phyloP scores from a whole-genome alignment of 495 filamentous ascomycete genomes.

The Aspergillus cavernicola region DNA sequence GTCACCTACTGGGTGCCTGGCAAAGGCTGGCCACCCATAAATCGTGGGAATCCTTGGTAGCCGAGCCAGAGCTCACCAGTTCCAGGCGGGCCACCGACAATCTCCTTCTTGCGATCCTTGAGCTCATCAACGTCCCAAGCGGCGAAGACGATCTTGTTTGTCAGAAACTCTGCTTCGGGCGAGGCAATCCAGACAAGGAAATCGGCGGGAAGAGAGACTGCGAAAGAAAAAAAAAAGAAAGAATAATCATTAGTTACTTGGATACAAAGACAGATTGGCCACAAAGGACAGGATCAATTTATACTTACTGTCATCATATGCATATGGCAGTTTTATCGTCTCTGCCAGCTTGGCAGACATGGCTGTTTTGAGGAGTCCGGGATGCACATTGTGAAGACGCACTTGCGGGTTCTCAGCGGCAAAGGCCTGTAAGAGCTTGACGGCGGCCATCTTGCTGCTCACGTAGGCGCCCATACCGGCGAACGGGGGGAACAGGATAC shows the following conservation, averaged over 20 bases:
- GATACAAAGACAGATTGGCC: background rate
- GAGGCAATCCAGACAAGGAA: slow-evolving; percentile 39
- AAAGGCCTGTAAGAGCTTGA: slow-evolving; percentile 38
- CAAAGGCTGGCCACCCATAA: slow-evolving; percentile 17
- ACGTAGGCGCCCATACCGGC: slow-evolving; percentile 30
- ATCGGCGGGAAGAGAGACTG: slow-evolving; percentile 24
- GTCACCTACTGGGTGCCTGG: no score
- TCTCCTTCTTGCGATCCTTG: slow-evolving; percentile 51
- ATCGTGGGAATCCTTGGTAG: slow-evolving; percentile 22
- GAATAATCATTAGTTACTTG: background rate
- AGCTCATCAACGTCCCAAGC: slow-evolving; percentile 53
- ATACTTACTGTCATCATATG: slow-evolving; percentile 17
- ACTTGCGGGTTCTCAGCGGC: slow-evolving; percentile 39
- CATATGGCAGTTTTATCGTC: slow-evolving; percentile 15
- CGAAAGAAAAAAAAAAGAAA: no score
- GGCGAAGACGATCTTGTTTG: slow-evolving; percentile 35
- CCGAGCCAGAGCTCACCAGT: slow-evolving; percentile 24
- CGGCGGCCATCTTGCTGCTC: slow-evolving; percentile 34
- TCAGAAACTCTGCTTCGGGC: slow-evolving; percentile 39
- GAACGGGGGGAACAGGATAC: slow-evolving; percentile 26
- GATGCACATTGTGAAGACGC: slow-evolving; percentile 36
- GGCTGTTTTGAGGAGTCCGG: slow-evolving; percentile 33
- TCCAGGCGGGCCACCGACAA: slow-evolving; percentile 20
- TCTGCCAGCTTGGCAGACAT: slow-evolving; percentile 22
- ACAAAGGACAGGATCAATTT: slow-evolving; percentile 7